A percentile compares a stretch with the other conserved stretches of the same genome.
These are phyloP conservation scores for Pyrenophora seminiperda DNA, from an alignment of 2,329 filamentous ascomycete genomes.

Conservation along the genomic window DNA sequence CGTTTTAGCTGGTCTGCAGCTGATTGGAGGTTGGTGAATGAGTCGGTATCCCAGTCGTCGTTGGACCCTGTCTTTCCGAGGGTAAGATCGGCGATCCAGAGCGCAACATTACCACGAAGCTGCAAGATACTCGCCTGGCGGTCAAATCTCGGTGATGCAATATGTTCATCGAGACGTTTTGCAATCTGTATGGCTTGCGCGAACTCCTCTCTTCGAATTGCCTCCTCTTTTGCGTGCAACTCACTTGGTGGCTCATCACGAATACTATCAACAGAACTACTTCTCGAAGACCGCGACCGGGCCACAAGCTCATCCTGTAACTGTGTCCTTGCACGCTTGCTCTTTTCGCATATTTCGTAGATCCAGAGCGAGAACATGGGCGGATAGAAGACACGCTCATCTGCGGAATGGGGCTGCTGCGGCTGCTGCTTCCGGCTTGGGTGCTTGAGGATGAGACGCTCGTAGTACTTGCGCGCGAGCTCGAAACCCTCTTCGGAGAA, in stretches of 20 bases:
- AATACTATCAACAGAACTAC: slow-evolving; percentile 18
- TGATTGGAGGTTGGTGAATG: slow-evolving; percentile 2
- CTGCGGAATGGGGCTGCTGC: slow-evolving; percentile 62
- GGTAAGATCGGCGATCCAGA: slow-evolving; percentile 75
- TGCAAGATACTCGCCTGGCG: slow-evolving; percentile 69
- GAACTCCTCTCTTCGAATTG: slow-evolving; percentile 59
- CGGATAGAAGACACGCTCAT: slow-evolving; percentile 78
- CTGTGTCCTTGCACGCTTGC: slow-evolving; percentile 55
- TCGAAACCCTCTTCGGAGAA: slow-evolving; percentile 57
- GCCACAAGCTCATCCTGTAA: slow-evolving; percentile 4
- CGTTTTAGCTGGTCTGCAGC: slow-evolving; percentile 16
- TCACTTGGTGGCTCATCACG: slow-evolving; percentile 13
- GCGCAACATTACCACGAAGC: slow-evolving; percentile 72
- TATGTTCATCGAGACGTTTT: slow-evolving; percentile 70
- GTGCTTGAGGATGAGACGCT: slow-evolving; percentile 76
- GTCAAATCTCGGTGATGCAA: slow-evolving; percentile 72
- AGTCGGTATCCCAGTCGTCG: slow-evolving; percentile 25
- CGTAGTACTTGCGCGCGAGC: slow-evolving; percentile 71
- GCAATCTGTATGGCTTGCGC: slow-evolving; percentile 67
- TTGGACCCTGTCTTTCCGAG: slow-evolving; percentile 38
- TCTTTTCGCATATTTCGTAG: slow-evolving; percentile 67
- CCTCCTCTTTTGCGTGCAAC: slow-evolving; percentile 27
- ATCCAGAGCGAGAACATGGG: slow-evolving; percentile 82
- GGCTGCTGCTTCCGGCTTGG: slow-evolving; percentile 67
- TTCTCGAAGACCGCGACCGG: slow-evolving; percentile 16